A percentile compares a stretch with the other conserved stretches of the same genome.
Evolutionary conservation across 2,329 filamentous ascomycete species (phyloP).

Genomic region (Aspergillus sp.): DNA sequence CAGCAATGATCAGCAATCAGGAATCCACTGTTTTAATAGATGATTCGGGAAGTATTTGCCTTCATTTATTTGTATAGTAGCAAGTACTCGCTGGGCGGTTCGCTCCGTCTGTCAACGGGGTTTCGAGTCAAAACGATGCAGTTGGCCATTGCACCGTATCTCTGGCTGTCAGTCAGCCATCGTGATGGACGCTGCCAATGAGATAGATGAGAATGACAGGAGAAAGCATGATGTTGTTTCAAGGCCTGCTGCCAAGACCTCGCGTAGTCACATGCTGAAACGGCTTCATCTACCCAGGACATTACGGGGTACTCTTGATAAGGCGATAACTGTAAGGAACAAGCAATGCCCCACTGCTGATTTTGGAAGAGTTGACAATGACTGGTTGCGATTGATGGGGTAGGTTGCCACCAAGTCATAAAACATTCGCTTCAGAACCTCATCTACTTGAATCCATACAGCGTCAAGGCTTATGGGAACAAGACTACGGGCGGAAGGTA

Average conservation of each 20-base stretch:
- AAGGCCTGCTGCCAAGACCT: constrained; percentile 6
- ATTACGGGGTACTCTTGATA: background rate
- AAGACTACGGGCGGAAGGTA: background rate
- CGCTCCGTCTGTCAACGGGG: background rate
- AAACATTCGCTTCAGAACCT: too few relatives aligned
- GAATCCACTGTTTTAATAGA: background rate
- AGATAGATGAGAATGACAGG: constrained; percentile 1
- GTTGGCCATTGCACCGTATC: background rate
- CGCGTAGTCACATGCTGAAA: background rate
- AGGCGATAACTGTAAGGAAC: background rate
- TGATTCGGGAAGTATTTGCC: constrained; percentile 10
- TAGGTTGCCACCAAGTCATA: too few relatives aligned
- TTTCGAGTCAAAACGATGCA: background rate
- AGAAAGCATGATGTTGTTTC: constrained; percentile 6
- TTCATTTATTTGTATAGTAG: too few relatives aligned
- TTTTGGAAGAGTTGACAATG: too few relatives aligned
- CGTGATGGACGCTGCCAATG: background rate
- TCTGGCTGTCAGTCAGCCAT: background rate
- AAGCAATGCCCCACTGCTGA: background rate
- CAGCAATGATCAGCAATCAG: constrained; percentile 20
- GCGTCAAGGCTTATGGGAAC: background rate
- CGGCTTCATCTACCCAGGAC: background rate
- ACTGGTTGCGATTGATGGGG: too few relatives aligned
- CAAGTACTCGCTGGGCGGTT: constrained; percentile 1
- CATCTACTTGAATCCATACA: background rate